Conservation (phyloP, 768 basidiomycete species). For the Auriculariales sp. region DNA sequence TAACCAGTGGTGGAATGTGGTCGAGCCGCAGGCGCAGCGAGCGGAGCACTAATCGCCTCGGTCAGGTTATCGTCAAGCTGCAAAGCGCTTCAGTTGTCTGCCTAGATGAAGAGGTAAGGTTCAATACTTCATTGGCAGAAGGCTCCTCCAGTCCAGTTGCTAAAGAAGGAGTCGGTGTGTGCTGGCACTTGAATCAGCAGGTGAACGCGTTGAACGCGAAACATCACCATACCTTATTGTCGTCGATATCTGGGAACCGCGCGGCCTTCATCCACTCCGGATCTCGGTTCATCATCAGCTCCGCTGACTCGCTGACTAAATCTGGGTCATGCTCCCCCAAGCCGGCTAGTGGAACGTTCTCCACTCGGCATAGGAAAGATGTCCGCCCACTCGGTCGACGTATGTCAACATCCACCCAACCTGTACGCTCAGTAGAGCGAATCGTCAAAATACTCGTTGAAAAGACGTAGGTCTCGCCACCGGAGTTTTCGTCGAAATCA, state of each 20-base stretch:
- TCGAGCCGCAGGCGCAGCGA: conserved; percentile 15
- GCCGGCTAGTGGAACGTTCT: conserved; percentile 78
- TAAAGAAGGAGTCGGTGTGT: no score
- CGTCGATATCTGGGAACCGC: conserved; percentile 9
- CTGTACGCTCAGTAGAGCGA: conserved; percentile 50
- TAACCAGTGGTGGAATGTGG: conserved; percentile 74
- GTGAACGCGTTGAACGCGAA: no score
- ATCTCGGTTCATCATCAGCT: conserved; percentile 56
- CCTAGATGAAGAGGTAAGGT: background rate
- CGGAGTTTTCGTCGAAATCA: conserved; percentile 41
- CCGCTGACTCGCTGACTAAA: conserved; percentile 51
- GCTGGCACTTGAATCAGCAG: no score
- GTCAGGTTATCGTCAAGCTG: background rate
- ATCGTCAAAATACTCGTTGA: conserved; percentile 80
- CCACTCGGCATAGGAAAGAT: conserved; percentile 67
- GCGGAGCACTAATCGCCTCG: background rate
- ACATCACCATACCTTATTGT: conserved; percentile 7
- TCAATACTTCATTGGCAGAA: conserved; percentile 1
- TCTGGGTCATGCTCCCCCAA: conserved; percentile 79
- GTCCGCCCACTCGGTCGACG: conserved; percentile 83
- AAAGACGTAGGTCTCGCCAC: conserved; percentile 74
- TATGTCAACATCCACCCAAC: conserved; percentile 81
- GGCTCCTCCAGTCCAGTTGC: background rate
- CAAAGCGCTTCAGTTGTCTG: background rate
- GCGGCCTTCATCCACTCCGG: conserved; percentile 16